Evolutionary conservation across 106 monocot species (phyloP), one percentile per base, ranked within the genome.

Genomic region (Dioscorea alata): DNA sequence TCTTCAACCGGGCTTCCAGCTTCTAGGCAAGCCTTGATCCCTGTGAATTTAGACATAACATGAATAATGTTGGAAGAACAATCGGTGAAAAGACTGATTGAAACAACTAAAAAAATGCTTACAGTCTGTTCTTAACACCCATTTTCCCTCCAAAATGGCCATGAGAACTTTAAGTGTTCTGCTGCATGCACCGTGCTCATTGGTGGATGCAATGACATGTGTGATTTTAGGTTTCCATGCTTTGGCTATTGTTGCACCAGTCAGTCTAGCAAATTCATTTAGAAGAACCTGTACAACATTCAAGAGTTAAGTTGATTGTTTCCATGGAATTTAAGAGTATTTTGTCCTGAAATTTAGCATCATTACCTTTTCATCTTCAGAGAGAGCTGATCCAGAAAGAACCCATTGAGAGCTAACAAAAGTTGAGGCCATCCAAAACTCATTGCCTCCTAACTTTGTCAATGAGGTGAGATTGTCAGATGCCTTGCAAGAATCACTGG

Each of bases 81-180:
- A 1, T 6, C 0, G 20, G 28, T 6, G 6, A 31, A 25, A 49
- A 17, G 3, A 17, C 6, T 23, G 16, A 7, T 28, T 31, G 15
- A 18, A n/a, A 1, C 19, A 67, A 63, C 16, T 16, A 18, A 10
- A 1, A 28, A 67, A 67, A 19, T n/a, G 61, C 96, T 85, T 83
- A 97, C 96, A 97, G 8, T 92, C 74, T 31, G 87, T 68, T 48
- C 23, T 86, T n/a, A 97, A 31, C 71, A 97, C 69, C 96, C 96
- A 97, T 76, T 84, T 97, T 2, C 96, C 96, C 33, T 62, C 75
- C 73, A 97, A 79, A 69, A 92, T 92, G 60, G 84, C 88, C 86
- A 92, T 82, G 31, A 97, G 86, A 59, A 80, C 71, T 69, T 97
- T 97, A 19, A 92, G 70, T 57, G 96, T 92, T 83, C 96, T 92